Base-by-base conservation (phyloP, 2,329 filamentous ascomycete species). In the Fusarium miscanthi region DNA sequence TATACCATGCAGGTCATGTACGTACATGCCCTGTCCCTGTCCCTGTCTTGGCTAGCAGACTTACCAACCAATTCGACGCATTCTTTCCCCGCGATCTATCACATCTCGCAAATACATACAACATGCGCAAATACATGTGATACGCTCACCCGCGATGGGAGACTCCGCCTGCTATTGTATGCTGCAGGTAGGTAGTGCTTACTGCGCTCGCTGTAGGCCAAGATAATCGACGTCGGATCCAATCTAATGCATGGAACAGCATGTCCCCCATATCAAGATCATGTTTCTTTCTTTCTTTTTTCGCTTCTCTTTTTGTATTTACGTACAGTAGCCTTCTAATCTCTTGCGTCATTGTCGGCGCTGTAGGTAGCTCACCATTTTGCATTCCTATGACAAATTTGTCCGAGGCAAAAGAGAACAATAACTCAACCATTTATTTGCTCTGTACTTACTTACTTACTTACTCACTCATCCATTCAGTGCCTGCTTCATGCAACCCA, bases 21-120 rank as follows among this genome's bases (percentile, higher is more conserved):
- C 27, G 27, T 30, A 30, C 27, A 30, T 30, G 27, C 35, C 31
- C 54, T 58, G 54, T 49, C 37, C 38, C 16, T 16, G 27, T 48
- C 45, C 46, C 30, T 35, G 49, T 52, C 27, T 30, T 30, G 9
- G 27, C 8, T 30, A 30, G 46, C 30, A 42, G 42, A 37, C 35
- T n/a, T 49, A 35, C 49, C 43, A 54, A 70, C 65, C 58, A 57
- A 30, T 42, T 59, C 40, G 35, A 42, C 27, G 31, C 59, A 64
- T 72, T 58, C 64, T 63, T 67, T 57, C 66, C 57, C 63, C 57
- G 33, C 58, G 46, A 73, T 73, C 60, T 73, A 67, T 73, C 70
- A 73, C 57, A 73, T 73, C 35, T 73, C 51, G 54, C 30, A 65
- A 72, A 48, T 33, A 23, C 8, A 10, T 30, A 30, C 30, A 6